Evolutionary conservation across 768 basidiomycete species (phyloP), one percentile per base, ranked within the genome.

Genomic region (Rhodotorula taiwanensis): DNA sequence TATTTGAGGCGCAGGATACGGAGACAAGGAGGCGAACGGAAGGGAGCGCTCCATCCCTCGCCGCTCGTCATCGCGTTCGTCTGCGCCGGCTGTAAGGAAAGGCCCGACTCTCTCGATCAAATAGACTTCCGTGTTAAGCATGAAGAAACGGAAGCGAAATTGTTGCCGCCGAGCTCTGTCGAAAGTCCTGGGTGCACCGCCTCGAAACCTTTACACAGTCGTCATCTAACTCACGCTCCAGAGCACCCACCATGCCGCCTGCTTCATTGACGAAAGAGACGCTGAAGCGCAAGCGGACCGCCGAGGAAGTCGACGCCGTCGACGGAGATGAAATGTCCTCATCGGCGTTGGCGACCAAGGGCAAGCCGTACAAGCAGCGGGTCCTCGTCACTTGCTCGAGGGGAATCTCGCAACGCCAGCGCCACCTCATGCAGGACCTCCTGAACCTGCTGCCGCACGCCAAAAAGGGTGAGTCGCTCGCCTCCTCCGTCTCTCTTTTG

Each of bases 391-490:
- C 97, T 53, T 90, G 88, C 45, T 98, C 94, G 53, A 81, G 95
- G 60, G 95, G 95, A 55, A 82, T 97, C 58, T 97, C 91, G 25
- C 88, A 93, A 76, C 83, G 95, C 31, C 97, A 97, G 92, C 79
- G 95, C 67, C 95, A 99, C 76, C 79, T 99, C 62, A 92, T 97
- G 90, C 88, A 86, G 70, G 95, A 99, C 75, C 74, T 99, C 56
- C 89, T 93, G 75, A 83, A 81, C 0, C 78, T 99, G 33, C 76
- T 99, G 15, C 95, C 95, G 9, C 95, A 99, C 76, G 83, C 88
- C 5, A 99, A 98, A 80, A 98, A 95, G 80, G 95, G 95, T 89
- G 54, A 58, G 82, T 43, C 54, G 18, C 31, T 50, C 31, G n/a
- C 21, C 52, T 41, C 6, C 21, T 56, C 18, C 59, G 39, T 18